Evolutionary conservation across 345 rosid species (phyloP), one percentile per base, ranked within the genome.

Genomic region (Rhizophora apiculata): DNA sequence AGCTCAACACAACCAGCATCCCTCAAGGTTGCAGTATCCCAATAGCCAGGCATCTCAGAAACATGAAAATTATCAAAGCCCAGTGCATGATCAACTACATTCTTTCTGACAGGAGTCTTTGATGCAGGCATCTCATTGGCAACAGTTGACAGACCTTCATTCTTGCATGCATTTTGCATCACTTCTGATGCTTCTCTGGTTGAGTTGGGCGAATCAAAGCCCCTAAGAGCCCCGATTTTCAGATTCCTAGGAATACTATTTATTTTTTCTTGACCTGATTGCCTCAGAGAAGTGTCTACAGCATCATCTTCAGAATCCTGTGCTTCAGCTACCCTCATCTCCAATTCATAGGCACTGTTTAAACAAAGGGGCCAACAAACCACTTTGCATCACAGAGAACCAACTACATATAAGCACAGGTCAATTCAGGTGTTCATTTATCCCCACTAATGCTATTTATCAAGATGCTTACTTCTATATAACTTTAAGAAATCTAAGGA

Each of bases 241-340:
- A 74, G 71, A 78, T 57, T 79, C 68, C 64, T 73, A 60, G 93
- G 96, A 68, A 87, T 88, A 63, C 59, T 82, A 43, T 78, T 70
- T 59, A 36, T 78, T 57, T 62, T 65, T 66, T 57, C 64, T 32
- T 30, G 70, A 67, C 72, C 60, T 52, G 66, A 39, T 70, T 75
- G 90, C 84, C 71, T 84, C 37, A 46, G 49, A 48, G 59, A 31
- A 61, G 76, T 72, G 52, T 71, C 81, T 64, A 72, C 93, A 57
- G 73, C 82, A 68, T 90, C 97, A 51, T 92, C 97, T 67, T 96
- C 98, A 51, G 97, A 96, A 86, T 96, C 97, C 72, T 78, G 85
- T 67, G 97, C 98, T 81, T 90, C 94, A 80, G 89, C 91, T 81
- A 84, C 96, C 90, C 85, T 80, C 76, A 79, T 69, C 76, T 90